Base-by-base conservation (phyloP, 2,329 filamentous ascomycete species). In the Sclerotinia sclerotiorum region DNA sequence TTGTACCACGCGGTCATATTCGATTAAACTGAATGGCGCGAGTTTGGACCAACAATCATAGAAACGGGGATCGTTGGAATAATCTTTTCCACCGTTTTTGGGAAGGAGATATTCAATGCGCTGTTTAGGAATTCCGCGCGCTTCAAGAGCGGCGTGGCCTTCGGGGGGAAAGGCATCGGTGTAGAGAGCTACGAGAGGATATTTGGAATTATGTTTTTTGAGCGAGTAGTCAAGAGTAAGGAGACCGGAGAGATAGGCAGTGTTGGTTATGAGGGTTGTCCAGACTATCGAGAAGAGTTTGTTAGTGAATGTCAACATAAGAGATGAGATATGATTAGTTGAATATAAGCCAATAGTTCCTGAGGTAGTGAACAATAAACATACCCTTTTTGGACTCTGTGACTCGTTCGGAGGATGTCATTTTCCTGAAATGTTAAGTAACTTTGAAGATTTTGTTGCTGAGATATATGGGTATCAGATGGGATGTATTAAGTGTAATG, bases 41-140 rank as follows among this genome's bases (percentile, higher is more conserved):
- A 97, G 86, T 80, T 97, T 97, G 79, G 85, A 91, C 92, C 93
- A 97, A 83, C 90, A 93, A 79, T 96, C 92, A 80, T 92, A 90
- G 84, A 97, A 97, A 73, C 93, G 89, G 62, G 90, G 88, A 79
- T 97, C 93, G 70, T 90, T 86, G 75, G 82, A 85, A 81, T 88
- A 96, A 80, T 91, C 88, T 71, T 80, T 81, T 70, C 88, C 62
- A 13, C 66, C 88, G 63, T 82, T 79, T 2, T 84, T 84, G 1
- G 93, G 92, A 15, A 91, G 82, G 51, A 97, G 84, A 79, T 91
- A 91, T 61, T 88, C 85, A 74, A 96, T 88, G 74, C 83, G 85
- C 79, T 90, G 87, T 69, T 86, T 85, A 39, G 87, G 83, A 73
- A 97, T 94, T 64, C 84, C 83, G 72, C 93, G 88, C 8, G 83